Percentiles rank a stretch among this genome's conserved stretches.
These are phyloP conservation scores for Elongisporangium anandrum DNA, from an alignment of 352 stramenopile species.

Conservation along the genomic window DNA sequence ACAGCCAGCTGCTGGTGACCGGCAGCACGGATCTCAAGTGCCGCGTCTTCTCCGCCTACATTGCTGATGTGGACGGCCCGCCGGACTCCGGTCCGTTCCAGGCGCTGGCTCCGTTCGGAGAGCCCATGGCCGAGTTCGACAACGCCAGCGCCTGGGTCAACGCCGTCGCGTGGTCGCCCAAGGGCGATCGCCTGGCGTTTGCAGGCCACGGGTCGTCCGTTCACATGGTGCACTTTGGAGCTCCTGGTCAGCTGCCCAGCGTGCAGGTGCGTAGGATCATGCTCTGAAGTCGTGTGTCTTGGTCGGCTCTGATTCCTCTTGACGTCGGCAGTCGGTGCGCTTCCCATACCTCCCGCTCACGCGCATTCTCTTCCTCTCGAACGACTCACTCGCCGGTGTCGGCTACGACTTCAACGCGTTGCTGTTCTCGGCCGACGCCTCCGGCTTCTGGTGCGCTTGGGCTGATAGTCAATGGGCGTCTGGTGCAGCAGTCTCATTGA, in stretches of 20 bases:
- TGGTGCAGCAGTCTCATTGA: neutral
- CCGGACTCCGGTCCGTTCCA: conserved; percentile 70
- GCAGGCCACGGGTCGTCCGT: conserved; percentile 89
- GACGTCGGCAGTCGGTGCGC: conserved; percentile 66
- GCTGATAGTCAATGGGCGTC: neutral
- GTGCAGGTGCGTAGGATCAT: conserved; percentile 38
- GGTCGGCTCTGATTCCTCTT: neutral
- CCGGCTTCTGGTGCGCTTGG: conserved; percentile 63
- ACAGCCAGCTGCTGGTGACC: conserved; percentile 90
- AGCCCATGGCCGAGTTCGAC: conserved; percentile 82
- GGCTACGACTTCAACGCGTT: conserved; percentile 92
- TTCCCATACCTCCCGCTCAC: conserved; percentile 84
- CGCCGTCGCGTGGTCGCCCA: conserved; percentile 89
- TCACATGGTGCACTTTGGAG: conserved; percentile 86
- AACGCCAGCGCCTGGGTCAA: conserved; percentile 91
- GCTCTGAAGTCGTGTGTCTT: neutral
- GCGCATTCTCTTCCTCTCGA: conserved; percentile 86
- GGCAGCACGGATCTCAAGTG: conserved; percentile 92
- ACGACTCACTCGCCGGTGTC: conserved; percentile 81
- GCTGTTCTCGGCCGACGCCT: conserved; percentile 78
- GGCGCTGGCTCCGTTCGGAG: conserved; percentile 72
- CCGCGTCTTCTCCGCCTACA: conserved; percentile 89
- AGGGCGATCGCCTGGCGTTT: conserved; percentile 86
- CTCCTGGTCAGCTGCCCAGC: conserved; percentile 61
- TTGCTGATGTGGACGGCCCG: conserved; percentile 76